phyloP scores from a whole-genome alignment of 805 yeast genomes.

The Phaffomyces thermotolerans region DNA sequence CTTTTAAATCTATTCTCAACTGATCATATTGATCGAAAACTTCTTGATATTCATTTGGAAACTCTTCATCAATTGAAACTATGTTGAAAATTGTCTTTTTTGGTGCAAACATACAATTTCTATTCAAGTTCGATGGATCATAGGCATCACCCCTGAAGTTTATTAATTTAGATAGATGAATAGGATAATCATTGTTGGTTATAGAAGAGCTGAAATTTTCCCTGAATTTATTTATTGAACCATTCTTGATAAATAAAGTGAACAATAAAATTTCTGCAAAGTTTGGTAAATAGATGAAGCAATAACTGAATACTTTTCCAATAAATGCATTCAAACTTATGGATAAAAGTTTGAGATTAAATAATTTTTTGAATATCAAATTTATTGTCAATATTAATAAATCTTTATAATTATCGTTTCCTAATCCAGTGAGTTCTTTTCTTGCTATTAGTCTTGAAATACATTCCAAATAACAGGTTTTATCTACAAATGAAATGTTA shows the following conservation, averaged over 20 bases:
- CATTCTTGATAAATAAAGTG: constrained; percentile 47
- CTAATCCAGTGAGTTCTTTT: constrained; percentile 20
- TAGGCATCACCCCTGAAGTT: constrained; percentile 13
- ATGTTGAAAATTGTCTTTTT: constrained; percentile 17
- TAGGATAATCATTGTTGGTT: not conserved
- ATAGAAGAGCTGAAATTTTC: not conserved
- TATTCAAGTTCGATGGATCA: constrained; percentile 16
- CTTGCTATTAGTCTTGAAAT: constrained; percentile 26
- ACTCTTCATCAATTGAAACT: constrained; percentile 25
- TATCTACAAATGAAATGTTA: constrained; percentile 9
- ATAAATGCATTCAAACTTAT: constrained; percentile 34
- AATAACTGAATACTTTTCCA: constrained; percentile 55
- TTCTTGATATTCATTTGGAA: not conserved
- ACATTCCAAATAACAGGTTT: constrained; percentile 27
- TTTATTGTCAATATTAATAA: constrained; percentile 5
- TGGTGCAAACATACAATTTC: constrained; percentile 35
- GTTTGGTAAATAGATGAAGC: constrained; percentile 41
- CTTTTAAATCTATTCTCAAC: constrained; percentile 40
- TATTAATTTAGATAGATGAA: constrained; percentile 9
- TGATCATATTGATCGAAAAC: constrained; percentile 25
- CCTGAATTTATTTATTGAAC: constrained; percentile 28
- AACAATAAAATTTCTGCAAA: constrained; percentile 49
- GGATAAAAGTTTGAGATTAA: constrained; percentile 14
- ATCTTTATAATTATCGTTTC: constrained; percentile 6
- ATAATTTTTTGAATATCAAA: constrained; percentile 10